Base-by-base conservation (phyloP, 164 flowering plant species). In the Chimonanthus salicifolius region DNA sequence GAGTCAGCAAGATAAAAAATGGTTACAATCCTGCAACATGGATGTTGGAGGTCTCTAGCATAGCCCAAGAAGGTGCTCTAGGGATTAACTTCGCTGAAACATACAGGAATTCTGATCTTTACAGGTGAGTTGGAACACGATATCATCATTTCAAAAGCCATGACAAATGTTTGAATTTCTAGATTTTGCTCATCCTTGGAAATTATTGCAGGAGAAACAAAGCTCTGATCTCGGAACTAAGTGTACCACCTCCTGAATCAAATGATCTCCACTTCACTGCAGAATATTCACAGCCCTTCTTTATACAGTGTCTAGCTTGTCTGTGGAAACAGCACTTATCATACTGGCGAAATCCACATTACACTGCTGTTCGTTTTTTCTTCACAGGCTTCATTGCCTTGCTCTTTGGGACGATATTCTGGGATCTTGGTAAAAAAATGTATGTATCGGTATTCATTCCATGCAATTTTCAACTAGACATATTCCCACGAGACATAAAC, bases 311-410 rank as follows among this genome's bases (percentile, higher is more conserved):
- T 78, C 13, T 72, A 8, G 88, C 88, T 7, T 85, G 90, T 81
- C 76, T 87, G 20, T 87, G 85, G 86, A 87, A 87, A 75, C 87
- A 82, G 58, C 78, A 74, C 58, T 44, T 66, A 78, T 82, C 88
- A 6, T 85, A 85, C 70, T 85, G 88, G 90, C 80, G 87, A 3
- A 87, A 85, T 67, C 85, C 88, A 43, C 78, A 76, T 47, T 87
- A 87, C 71, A 85, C 81, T 47, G 86, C 88, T 8, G 83, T 84
- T 43, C 73, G 90, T 67, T 67, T 83, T 66, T 67, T 85, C 44
- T 85, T 84, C 77, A 87, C 88, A 3, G 74, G 78, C 49, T 33
- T 83, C 69, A 80, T 84, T 2, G 88, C 86, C 20, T 50, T 85
- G 72, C 68, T 82, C 72, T 84, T 85, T 43, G 90, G 90, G 44